phyloP scores from a whole-genome alignment of 1,284 basidiomycete genomes.

The Boletellus deceptivus region DNA sequence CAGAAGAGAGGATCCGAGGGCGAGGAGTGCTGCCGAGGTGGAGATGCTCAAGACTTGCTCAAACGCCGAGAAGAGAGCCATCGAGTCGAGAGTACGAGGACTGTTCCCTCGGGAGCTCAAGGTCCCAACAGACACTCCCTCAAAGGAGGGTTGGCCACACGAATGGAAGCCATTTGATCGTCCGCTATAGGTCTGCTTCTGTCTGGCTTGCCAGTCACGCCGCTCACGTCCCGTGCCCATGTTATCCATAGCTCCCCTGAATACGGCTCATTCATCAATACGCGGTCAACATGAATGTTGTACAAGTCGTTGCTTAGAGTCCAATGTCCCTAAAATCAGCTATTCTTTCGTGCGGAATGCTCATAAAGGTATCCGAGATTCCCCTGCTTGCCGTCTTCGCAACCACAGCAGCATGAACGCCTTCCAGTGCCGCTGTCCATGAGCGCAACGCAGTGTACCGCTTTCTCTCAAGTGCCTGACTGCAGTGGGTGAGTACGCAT shows the following conservation, averaged over 20 bases:
- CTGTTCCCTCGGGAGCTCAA: conserved; percentile 81
- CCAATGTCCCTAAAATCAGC: conserved; percentile 30
- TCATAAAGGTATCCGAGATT: conserved; percentile 27
- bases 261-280: conserved; percentile 5
- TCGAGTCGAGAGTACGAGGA: conserved; percentile 78
- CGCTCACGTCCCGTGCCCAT: background rate
- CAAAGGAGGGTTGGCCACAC: conserved; percentile 74
- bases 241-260: background rate
- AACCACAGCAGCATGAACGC: conserved; percentile 69
- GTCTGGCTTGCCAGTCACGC: background rate
- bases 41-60: conserved; percentile 61
- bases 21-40: conserved; percentile 54
- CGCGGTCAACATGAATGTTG: conserved; percentile 2
- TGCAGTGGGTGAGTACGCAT: conserved; percentile 32
- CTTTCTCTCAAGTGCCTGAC: conserved; percentile 80
- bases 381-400: conserved; percentile 60
- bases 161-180: conserved; percentile 68
- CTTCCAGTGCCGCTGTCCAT: conserved; percentile 78
- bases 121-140: conserved; percentile 76
- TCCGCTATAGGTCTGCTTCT: conserved; percentile 36
- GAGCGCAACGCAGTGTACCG: conserved; percentile 79
- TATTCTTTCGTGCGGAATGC: conserved; percentile 33
- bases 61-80: conserved; percentile 63
- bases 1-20: conserved; percentile 70
- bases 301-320: conserved; percentile 16